phyloP scores from a whole-genome alignment of 768 basidiomycete species.

The Russula brevipes region DNA sequence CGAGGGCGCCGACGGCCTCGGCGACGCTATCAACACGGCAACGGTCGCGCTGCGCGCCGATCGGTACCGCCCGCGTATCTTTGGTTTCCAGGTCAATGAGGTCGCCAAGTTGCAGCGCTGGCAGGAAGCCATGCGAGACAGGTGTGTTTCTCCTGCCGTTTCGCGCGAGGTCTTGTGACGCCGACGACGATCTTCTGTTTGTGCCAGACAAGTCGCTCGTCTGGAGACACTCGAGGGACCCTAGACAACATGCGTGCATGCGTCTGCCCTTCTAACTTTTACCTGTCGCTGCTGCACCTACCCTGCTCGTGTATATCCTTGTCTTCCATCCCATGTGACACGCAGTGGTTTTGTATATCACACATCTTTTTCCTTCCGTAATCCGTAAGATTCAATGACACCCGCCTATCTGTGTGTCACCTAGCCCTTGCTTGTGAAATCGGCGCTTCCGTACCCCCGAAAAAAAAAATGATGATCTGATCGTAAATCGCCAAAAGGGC shows the following conservation, averaged over 20 bases:
- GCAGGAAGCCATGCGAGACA: constrained; percentile 91
- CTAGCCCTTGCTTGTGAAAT: not conserved
- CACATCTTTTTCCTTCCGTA: not conserved
- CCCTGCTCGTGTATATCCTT: not conserved
- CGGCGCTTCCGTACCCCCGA: too few relatives aligned
- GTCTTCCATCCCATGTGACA: not conserved
- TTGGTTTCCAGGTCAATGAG: constrained; percentile 96
- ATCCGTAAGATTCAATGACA: not conserved
- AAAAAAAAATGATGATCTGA: too few relatives aligned
- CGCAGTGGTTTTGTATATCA: constrained; percentile 7
- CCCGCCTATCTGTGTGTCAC: not conserved
- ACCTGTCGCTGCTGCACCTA: too few relatives aligned
- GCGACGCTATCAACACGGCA: constrained; percentile 71
- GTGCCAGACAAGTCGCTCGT: constrained; percentile 22
- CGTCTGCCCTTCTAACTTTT: not conserved
- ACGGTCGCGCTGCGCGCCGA: constrained; percentile 85
- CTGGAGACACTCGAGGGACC: constrained; percentile 23
- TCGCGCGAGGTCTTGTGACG: not conserved
- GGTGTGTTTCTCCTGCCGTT: constrained; percentile 42
- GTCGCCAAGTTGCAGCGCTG: constrained; percentile 89
- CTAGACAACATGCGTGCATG: not conserved
- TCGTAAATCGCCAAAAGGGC: too few relatives aligned
- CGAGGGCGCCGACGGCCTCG: constrained; percentile 46
- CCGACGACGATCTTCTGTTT: not conserved
- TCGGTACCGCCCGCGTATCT: constrained; percentile 86